These are phyloP conservation scores for Neoboletus brunneissimus DNA, from an alignment of 768 basidiomycete genomes.

Conservation along the genomic window DNA sequence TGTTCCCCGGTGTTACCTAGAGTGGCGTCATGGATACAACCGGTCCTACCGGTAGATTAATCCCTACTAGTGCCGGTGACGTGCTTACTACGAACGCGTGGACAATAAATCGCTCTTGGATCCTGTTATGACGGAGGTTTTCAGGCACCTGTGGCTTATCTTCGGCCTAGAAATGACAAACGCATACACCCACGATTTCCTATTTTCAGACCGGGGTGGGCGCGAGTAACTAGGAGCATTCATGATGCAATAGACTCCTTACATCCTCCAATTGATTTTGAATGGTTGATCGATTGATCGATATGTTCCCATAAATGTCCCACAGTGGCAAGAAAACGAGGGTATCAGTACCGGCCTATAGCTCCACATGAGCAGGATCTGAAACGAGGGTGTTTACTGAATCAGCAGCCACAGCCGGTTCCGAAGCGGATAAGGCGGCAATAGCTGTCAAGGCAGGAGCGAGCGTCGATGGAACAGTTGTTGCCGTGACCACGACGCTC, in stretches of 20 bases:
- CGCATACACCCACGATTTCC: not conserved
- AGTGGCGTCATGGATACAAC: not conserved
- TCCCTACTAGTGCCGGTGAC: no score
- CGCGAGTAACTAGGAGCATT: not conserved
- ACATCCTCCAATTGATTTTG: not conserved
- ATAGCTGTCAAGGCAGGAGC: constrained; percentile 10
- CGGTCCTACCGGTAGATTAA: not conserved
- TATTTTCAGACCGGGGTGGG: not conserved
- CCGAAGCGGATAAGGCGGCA: constrained; percentile 1
- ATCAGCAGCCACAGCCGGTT: not conserved
- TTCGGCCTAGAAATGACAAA: not conserved
- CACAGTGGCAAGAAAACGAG: not conserved
- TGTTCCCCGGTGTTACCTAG: not conserved
- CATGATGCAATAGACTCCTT: not conserved
- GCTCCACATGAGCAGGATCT: constrained; percentile 14
- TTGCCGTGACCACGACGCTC: constrained; percentile 5
- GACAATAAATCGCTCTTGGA: not conserved
- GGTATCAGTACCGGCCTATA: constrained; percentile 10
- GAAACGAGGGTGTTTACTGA: not conserved
- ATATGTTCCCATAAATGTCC: not conserved
- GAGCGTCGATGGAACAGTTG: constrained; percentile 7
- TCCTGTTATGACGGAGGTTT: not conserved
- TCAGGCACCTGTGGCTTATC: not conserved
- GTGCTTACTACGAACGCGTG: no score
- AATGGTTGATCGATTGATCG: not conserved